Conservation (phyloP, 2,329 filamentous ascomycete species). For the Fusarium sp. region DNA sequence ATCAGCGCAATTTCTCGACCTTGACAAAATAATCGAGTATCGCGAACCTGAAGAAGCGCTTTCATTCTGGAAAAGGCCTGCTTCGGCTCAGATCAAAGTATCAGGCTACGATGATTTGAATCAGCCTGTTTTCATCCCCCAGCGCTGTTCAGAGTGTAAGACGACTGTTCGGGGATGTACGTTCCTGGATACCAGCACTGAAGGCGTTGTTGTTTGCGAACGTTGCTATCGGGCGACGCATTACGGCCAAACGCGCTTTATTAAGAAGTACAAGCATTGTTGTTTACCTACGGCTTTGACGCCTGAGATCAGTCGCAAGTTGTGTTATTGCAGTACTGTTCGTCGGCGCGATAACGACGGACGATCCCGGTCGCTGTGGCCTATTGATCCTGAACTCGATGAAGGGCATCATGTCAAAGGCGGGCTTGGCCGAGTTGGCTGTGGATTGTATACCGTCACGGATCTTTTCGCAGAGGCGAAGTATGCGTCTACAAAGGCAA, state of each 20-base stretch:
- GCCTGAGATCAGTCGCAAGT: slow-evolving; percentile 34
- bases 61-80: slow-evolving; percentile 42
- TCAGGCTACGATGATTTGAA: slow-evolving; percentile 13
- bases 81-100: slow-evolving; percentile 39
- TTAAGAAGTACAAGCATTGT: slow-evolving; percentile 51
- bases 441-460: slow-evolving; percentile 11
- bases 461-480: slow-evolving; percentile 42
- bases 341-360: slow-evolving; percentile 35
- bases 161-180: slow-evolving; percentile 39
- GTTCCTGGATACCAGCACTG: slow-evolving; percentile 31
- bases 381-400: slow-evolving; percentile 13
- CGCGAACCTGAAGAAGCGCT: slow-evolving; percentile 38
- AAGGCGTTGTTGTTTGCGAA: slow-evolving; percentile 45
- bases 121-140: slow-evolving; percentile 33
- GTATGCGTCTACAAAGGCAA: slow-evolving; percentile 28
- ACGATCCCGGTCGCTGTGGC: slow-evolving; percentile 26
- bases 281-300: slow-evolving; percentile 43
- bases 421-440: background rate
- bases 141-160: slow-evolving; percentile 32
- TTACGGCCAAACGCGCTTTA: slow-evolving; percentile 43
- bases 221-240: slow-evolving; percentile 47
- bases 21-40: slow-evolving; percentile 53
- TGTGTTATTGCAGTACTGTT: slow-evolving; percentile 43
- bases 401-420: slow-evolving; percentile 21
- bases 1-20: slow-evolving; percentile 50